Evolutionary conservation across 768 basidiomycete genomes (phyloP), one percentile per base, ranked within the genome.

Genomic region (Psilocybe sp.): DNA sequence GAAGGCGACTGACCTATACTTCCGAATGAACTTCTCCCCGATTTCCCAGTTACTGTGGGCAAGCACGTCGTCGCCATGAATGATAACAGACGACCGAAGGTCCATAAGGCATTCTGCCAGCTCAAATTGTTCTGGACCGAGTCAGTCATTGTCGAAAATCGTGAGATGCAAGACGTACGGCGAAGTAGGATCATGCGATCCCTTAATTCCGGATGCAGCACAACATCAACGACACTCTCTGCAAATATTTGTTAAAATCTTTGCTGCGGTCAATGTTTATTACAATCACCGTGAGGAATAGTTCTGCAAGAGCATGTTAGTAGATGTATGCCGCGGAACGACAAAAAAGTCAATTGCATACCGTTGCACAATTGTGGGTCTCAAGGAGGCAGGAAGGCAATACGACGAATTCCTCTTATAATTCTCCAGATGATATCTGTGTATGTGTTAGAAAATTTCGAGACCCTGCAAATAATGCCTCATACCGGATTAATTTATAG

Each of bases 41-140:
- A 97, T 76, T 68, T 98, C 95, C 92, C 94, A 97, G 60, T 91
- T 94, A 38, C 70, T 73, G 58, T 96, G 91, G 3, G 85, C 84
- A n/a, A 97, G 75, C 16, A 93, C 88, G 60, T 98, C 94, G 56
- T 96, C 90, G 11, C 92, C 92, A 51, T 97, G 93, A 39, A 95
- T 78, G 2, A 79, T 85, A 11, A 90, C 76, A 3, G 81, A 79
- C 19, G 66, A 71, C 31, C 87, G 74, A 54, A 90, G 86, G 52
- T 89, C 86, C 52, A 86, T 75, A 23, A 93, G 69, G 58, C 88
- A 90, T 52, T 92, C 91, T 0, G 86, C 81, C 12, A 97, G 69
- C 59, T 88, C 85, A 56, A 88, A 89, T 41, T 85, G 87, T 18
- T 81, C 89, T 92, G 54, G 4, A 44, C 36, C 47, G 36, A 19